Evolutionary conservation across 2,329 filamentous ascomycete genomes (phyloP), one percentile per base, ranked within the genome.

Genomic region (Pseudocercospora vitis): DNA sequence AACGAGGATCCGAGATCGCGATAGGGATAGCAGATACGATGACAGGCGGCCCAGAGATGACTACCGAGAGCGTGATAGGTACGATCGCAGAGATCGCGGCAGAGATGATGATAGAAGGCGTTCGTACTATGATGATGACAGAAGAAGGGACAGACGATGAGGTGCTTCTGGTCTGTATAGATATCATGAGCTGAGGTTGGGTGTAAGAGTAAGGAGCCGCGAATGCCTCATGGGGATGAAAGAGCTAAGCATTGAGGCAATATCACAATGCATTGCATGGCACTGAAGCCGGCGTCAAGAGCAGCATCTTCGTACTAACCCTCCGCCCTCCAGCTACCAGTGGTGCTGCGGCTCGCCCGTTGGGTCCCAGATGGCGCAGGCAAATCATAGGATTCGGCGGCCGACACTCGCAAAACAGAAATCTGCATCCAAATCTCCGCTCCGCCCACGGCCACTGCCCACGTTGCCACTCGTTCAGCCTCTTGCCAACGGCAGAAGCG

Each of bases 1-100:
- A 31, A 53, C 53, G 14, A 54, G 63, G 31, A 52, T 53, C 11
- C 55, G 63, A 18, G 61, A 64, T 35, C 56, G 63, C n/a, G 60
- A 61, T 8, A 50, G 66, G 18, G 60, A 66, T 21, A 53, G 66
- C 24, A 56, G 65, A 45, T 64, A 63, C 24, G 65, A 69, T 16
- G 63, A 66, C 46, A 59, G 62, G 14, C 61, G 68, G 42, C 19
- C 42, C 8, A 45, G 42, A 48, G 62, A 64, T 35, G 60, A 64
- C 29, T 60, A 65, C 19, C 46, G 59, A 23, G 60, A 63, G n/a
- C 37, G 60, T 8, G 54, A 65, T 29, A 52, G 63, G 39, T 57
- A 65, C 35, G 55, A 58, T 35, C n/a, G 71, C 64, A 48, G 65
- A 53, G 50, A 60, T 52, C 45, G 61, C 52, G 48, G 63, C 53